Evolutionary conservation across 495 filamentous ascomycete genomes (phyloP).

Genomic region (Daldinia bambusicola): DNA sequence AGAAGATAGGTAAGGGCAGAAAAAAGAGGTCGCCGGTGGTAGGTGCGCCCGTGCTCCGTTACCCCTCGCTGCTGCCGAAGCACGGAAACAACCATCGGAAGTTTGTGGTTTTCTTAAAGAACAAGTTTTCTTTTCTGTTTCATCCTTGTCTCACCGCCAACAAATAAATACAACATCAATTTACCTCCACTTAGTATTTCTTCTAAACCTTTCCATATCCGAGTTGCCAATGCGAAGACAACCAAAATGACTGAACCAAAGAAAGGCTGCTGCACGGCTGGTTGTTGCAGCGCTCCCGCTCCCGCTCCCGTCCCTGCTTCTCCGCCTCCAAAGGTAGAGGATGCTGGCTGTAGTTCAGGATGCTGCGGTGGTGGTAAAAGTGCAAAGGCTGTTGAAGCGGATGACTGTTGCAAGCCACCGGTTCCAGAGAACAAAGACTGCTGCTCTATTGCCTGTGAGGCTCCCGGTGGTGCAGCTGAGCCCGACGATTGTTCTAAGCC

Average conservation of each 20-base stretch:
- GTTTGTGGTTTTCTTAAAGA: background rate
- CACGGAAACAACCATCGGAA: slow-evolving; percentile 10
- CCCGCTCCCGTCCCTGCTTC: background rate
- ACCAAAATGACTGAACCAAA: slow-evolving; percentile 27
- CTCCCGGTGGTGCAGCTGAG: background rate
- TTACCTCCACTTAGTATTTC: background rate
- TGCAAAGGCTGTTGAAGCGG: slow-evolving; percentile 2
- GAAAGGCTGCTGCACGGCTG: slow-evolving; percentile 24
- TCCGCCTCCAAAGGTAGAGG: slow-evolving; percentile 3
- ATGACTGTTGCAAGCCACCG: slow-evolving; percentile 10
- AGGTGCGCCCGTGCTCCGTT: slow-evolving; percentile 10
- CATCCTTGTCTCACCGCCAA: background rate
- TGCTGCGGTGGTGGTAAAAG: slow-evolving; percentile 14
- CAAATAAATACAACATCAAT: slow-evolving; percentile 1
- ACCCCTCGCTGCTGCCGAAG: slow-evolving; percentile 30
- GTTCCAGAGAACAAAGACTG: background rate
- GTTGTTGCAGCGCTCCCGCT: slow-evolving; percentile 27
- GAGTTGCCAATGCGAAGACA: background rate
- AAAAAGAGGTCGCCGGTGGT: background rate
- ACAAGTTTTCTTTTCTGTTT: slow-evolving; percentile 1
- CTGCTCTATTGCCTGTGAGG: background rate
- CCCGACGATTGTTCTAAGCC: slow-evolving; percentile 25
- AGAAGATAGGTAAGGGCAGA: too few relatives aligned
- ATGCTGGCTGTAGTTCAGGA: slow-evolving; percentile 16
- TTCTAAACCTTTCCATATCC: background rate